Evolutionary conservation across 192 early-diverging fungal genomes (phyloP).

Genomic region (Haplosporangium gracile): DNA sequence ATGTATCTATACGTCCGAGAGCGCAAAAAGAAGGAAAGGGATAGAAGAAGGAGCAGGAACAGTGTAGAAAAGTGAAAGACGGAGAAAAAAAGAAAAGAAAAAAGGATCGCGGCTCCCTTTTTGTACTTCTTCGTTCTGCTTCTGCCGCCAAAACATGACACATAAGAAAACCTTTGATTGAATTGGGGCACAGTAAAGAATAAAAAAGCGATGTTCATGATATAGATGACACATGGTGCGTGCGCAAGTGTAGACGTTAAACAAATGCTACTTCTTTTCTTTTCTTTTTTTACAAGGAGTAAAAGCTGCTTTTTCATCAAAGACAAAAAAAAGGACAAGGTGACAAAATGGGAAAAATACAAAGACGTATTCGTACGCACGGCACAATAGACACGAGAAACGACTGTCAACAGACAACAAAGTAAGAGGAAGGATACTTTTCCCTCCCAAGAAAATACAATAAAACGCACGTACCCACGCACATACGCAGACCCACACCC

Average conservation of each 20-base stretch:
- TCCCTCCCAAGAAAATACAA: neutral
- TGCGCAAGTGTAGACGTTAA: neutral
- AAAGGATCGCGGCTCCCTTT: conserved; percentile 2
- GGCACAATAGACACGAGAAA: neutral
- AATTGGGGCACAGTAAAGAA: neutral
- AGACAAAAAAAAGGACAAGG: neutral
- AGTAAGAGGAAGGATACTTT: neutral
- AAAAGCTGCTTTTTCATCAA: neutral
- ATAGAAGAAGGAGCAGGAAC: neutral
- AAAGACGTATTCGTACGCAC: neutral
- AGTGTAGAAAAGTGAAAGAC: neutral
- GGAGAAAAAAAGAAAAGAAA: neutral
- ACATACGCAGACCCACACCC: neutral
- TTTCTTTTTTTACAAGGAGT: conserved; percentile 5
- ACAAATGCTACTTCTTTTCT: neutral
- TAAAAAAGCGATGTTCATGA: neutral
- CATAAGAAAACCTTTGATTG: neutral
- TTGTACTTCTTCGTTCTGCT: neutral
- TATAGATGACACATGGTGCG: neutral
- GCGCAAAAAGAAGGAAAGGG: neutral
- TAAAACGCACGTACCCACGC: neutral
- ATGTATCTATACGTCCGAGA: neutral
- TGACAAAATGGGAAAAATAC: neutral
- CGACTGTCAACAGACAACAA: conserved; percentile 4
- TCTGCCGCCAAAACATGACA: conserved; percentile 2